Evolutionary conservation across 2,329 filamentous ascomycete genomes (phyloP), one percentile per base, ranked within the genome.

Genomic region (Sporothrix mexicana): DNA sequence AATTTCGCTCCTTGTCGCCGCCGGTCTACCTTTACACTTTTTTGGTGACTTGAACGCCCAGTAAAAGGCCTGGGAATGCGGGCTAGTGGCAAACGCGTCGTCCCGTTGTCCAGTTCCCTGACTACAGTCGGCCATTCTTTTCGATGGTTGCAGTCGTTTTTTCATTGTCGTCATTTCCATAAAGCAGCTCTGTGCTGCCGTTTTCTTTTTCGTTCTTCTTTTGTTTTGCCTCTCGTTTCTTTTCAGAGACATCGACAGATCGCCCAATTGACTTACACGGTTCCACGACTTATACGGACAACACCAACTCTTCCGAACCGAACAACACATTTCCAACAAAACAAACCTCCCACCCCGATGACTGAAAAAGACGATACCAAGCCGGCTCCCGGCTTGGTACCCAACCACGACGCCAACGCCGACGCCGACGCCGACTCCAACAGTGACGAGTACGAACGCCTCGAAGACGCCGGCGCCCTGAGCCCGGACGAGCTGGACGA

Each of bases 391-490:
- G 30, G 30, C 30, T 36, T 36, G 9, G 7, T 25, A 20, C 41
- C 51, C 68, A 36, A 70, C 8, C 20, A 55, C 17, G 68, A 70
- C 10, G n/a, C 45, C 51, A 30, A 30, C 5, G 30, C 30, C 30
- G 30, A 36, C 7, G 30, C 30, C 30, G 30, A 36, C 30, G 30
- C 30, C 30, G 30, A 36, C 30, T 36, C 30, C 3, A 36, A 36
- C 30, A 36, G 30, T 5, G 67, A 70, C 68, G 30, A 59, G n/a
- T 47, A 51, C 17, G 69, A 53, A 20, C 55, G 69, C 15, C 57
- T 71, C 5, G 69, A 64, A 53, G 69, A 71, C 30, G 69, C n/a
- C 2, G 69, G 45, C 25, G 69, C 69, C 1, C 57, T 71, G 20
- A 64, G 25, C 45, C 69, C 69, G 2, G 69, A 71, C 41, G 57